Base-by-base conservation (phyloP, 2,329 filamentous ascomycete genomes). In the Hypomyces rosellus region DNA sequence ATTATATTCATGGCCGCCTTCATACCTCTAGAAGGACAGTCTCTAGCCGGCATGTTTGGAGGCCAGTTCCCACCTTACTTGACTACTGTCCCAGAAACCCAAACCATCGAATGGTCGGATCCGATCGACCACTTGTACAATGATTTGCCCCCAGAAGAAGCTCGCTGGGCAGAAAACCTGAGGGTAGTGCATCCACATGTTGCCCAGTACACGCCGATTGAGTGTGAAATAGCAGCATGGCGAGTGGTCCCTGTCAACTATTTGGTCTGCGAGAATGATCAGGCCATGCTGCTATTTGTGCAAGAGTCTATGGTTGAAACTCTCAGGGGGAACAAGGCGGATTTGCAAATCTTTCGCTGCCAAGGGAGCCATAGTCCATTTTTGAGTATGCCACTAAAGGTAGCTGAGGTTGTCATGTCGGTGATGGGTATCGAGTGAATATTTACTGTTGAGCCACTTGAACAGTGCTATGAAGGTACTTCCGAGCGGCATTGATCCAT, bases 241-340 rank as follows among this genome's bases (percentile, higher is more conserved):
- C n/a, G 48, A 12, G 18, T 30, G 15, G 18, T 50, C 16, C 48
- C 48, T 7, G n/a, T 50, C 40, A 50, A n/a, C 7, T 50, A 50
- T 36, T 22, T 50, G 16, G 9, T 45, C 20, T 50, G 48, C 30
- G 48, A 50, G 30, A 15, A 30, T 18, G 48, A 50, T 33, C 40
- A 15, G 33, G 48, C 41, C 7, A 11, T 50, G 14, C 48, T 41
- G 4, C 33, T 4, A 9, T 38, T 38, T 15, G 48, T 50, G 7
- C 48, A 50, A 33, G 33, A 45, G 2, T 5, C 11, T 18, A 50
- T 50, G 48, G 13, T 50, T 6, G 30, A 45, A 8, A 45, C 33
- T 30, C 15, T 50, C 5, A 39, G 43, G 41, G n/a, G 15, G 30
- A 18, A 50, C 20, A 42, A 55, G 3, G 30, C 37, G 3, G 18